Evolutionary conservation across 371 early-diverging fungal species (phyloP).

Genomic region (Smittium culicis): DNA sequence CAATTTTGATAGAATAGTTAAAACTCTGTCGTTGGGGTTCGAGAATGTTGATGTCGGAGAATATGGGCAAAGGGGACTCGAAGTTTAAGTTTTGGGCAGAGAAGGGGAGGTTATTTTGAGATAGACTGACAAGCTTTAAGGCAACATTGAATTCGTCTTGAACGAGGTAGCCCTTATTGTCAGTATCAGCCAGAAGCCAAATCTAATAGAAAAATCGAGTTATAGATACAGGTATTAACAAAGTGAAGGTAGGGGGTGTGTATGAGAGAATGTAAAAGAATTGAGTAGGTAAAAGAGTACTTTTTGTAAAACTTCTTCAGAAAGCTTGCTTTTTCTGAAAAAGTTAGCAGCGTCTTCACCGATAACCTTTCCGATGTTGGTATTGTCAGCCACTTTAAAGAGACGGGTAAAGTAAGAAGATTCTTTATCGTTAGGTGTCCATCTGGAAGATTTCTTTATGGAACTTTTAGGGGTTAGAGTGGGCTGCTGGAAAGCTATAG

Average conservation of each 20-base stretch:
- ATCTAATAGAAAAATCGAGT: too few species aligned
- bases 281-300: too few species aligned
- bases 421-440: constrained; percentile 45
- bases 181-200: constrained; percentile 66
- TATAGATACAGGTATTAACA: too few species aligned
- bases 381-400: constrained; percentile 51
- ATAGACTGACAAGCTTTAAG: constrained; percentile 74
- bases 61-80: constrained; percentile 38
- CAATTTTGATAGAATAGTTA: constrained; percentile 17
- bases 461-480: not conserved
- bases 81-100: constrained; percentile 22
- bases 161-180: constrained; percentile 60
- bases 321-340: constrained; percentile 58
- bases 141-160: constrained; percentile 59
- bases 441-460: not conserved
- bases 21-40: constrained; percentile 10
- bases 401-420: constrained; percentile 44
- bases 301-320: constrained; percentile 47
- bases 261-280: too few species aligned
- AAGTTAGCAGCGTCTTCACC: constrained; percentile 67
- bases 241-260: too few species aligned
- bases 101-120: constrained; percentile 50
- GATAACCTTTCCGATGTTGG: constrained; percentile 47
- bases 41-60: constrained; percentile 32
- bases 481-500: not conserved